Percentiles rank a stretch among this genome's conserved stretches.
Conservation (phyloP, 1,284 basidiomycete species). For the Moniliophthora roreri region DNA sequence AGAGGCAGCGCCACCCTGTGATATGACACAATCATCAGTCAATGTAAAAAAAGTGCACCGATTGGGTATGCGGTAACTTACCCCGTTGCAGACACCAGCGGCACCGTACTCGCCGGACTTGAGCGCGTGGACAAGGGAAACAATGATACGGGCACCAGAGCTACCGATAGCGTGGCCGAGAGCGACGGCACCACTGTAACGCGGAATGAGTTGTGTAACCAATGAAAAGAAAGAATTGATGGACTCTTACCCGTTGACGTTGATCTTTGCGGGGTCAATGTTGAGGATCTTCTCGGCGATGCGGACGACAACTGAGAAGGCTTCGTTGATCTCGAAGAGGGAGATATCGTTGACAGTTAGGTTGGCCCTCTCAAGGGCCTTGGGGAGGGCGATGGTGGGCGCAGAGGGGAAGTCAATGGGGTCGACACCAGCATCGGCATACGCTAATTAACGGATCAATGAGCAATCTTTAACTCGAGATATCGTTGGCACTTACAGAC, state of each 20-base stretch:
- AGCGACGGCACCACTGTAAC: conserved; percentile 83
- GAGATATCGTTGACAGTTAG: conserved; percentile 85
- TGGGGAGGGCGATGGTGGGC: conserved; percentile 89
- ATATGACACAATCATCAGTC: conserved; percentile 6
- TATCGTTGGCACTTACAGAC: conserved; percentile 77
- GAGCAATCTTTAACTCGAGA: too few species aligned
- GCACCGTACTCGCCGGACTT: conserved; percentile 97
- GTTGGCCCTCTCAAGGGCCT: conserved; percentile 87
- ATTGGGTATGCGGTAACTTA: conserved; percentile 39
- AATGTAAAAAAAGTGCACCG: conserved; percentile 6
- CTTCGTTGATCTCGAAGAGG: conserved; percentile 97
- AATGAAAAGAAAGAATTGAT: conserved; percentile 14
- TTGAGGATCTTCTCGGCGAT: conserved; percentile 89
- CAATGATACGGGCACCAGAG: conserved; percentile 93
- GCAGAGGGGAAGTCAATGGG: conserved; percentile 98
- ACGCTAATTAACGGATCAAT: conserved; percentile 55
- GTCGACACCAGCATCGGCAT: conserved; percentile 94
- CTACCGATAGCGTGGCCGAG: conserved; percentile 96
- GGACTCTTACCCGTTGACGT: conserved; percentile 77
- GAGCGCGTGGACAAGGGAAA: conserved; percentile 90
- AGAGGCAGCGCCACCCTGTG: conserved; percentile 88
- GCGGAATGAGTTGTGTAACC: conserved; percentile 11
- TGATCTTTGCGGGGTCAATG: conserved; percentile 88
- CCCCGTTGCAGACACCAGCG: conserved; percentile 97
- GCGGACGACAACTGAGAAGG: conserved; percentile 93